Conservation (phyloP, 805 yeast genomes). For the Wickerhamiella galacta region DNA sequence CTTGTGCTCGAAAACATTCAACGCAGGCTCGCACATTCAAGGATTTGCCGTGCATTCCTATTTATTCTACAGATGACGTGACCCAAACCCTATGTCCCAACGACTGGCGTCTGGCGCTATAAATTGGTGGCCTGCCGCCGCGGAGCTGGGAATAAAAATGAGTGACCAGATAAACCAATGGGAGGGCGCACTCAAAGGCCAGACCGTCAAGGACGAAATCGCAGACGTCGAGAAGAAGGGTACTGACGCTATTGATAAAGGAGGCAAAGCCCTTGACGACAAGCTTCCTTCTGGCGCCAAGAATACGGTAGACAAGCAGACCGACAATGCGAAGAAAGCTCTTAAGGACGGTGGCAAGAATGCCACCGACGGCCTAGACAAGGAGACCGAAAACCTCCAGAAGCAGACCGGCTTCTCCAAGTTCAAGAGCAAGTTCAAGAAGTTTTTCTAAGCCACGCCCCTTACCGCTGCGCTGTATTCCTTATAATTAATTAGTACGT, state of each 20-base stretch:
- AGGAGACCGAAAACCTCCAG: conserved; percentile 1
- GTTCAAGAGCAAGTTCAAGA: conserved; percentile 7
- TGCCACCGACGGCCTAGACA: conserved; percentile 2
- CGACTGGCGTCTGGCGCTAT: too few species aligned
- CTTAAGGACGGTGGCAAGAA: neutral
- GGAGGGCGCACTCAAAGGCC: too few species aligned
- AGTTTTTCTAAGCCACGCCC: conserved; percentile 2
- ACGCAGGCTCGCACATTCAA: too few species aligned
- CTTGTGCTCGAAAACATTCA: too few species aligned
- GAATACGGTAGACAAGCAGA: conserved; percentile 5
- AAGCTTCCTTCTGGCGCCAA: conserved; percentile 4
- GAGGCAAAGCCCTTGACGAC: conserved; percentile 5
- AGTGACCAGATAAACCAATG: too few species aligned
- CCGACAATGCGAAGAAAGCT: neutral
- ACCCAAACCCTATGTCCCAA: too few species aligned
- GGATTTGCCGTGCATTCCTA: too few species aligned
- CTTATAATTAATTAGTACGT: neutral
- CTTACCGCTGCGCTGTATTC: neutral
- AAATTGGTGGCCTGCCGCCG: too few species aligned
- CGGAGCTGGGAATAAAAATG: too few species aligned
- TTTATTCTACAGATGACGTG: too few species aligned
- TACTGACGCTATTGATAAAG: conserved; percentile 1
- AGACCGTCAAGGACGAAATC: neutral
- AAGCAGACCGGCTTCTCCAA: conserved; percentile 2
- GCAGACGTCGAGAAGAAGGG: conserved; percentile 1